Base-by-base conservation (phyloP, 2,329 filamentous ascomycete genomes). In the Exophiala dermatitidis region DNA sequence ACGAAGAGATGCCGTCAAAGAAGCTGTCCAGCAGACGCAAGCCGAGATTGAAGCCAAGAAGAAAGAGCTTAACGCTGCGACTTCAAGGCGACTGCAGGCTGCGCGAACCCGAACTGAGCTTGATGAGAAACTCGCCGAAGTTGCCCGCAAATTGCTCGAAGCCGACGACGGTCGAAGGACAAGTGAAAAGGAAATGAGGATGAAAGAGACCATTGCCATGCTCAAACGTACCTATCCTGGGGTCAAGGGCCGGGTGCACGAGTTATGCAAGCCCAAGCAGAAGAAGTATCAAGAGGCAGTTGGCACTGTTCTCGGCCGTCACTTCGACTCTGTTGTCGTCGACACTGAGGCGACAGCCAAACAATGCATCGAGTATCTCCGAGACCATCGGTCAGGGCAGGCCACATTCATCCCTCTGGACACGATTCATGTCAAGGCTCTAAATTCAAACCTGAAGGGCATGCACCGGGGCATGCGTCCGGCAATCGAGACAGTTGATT, bases 331-430 rank as follows among this genome's bases (percentile, higher is more conserved):
- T 0, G 86, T 98, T 41, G 83, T 98, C 46, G 91, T 97, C 6
- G 93, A 98, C 64, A 91, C 89, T 1, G 90, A 97, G 70, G 95
- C 93, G 72, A 93, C 88, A 1, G 93, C 88, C 30, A 85, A 90
- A 54, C 90, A 96, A 63, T 98, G 93, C 68, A 93, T 98, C 52
- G 83, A 93, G 62, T 94, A 95, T 65, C 80, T 98, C 54, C 93
- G 93, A 63, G 89, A 95, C 60, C 88, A 96, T 67, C 84, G 88
- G 52, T 84, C 87, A 50, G 81, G 86, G 4, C 88, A 90, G 53
- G 88, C 93, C 71, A 96, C 89, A 1, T 97, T 98, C 69, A 90
- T 97, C 59, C 93, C 93, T 1, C 78, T 98, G 12, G 93, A 98
- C 74, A 96, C 95, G 48, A 95, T 98, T 68, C 94, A 97, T 66